Percentiles rank a stretch among this genome's conserved stretches.
These are phyloP conservation scores for Naematelia aurantialba DNA, from an alignment of 768 basidiomycete species.

Conservation along the genomic window DNA sequence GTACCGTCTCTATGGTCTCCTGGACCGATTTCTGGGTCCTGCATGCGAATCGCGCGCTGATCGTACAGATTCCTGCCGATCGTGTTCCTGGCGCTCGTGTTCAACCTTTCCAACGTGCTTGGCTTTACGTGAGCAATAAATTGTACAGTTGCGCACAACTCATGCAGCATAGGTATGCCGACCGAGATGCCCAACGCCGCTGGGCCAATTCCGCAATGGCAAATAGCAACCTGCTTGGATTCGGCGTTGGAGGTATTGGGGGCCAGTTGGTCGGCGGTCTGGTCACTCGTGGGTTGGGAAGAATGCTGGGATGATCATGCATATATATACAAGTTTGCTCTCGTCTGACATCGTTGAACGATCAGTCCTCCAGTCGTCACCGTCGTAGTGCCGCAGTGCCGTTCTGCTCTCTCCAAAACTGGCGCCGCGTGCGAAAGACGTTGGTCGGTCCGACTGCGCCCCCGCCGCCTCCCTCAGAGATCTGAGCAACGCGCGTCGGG, in stretches of 20 bases:
- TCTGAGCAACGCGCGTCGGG: background rate
- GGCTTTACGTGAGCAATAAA: slow-evolving; percentile 92
- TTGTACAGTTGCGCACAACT: no score
- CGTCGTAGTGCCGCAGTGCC: background rate
- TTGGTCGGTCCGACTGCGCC: background rate
- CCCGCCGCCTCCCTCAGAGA: background rate
- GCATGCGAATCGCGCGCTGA: background rate
- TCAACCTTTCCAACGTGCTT: slow-evolving; percentile 92
- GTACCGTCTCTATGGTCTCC: slow-evolving; percentile 45
- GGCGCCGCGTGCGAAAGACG: slow-evolving; percentile 8
- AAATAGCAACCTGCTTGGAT: slow-evolving; percentile 66
- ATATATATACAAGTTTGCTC: background rate
- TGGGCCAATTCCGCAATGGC: slow-evolving; percentile 76
- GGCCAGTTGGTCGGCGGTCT: slow-evolving; percentile 77
- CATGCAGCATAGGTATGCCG: slow-evolving; percentile 38
- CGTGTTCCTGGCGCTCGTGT: slow-evolving; percentile 85
- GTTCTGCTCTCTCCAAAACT: slow-evolving; percentile 1
- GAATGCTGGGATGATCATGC: slow-evolving; percentile 59
- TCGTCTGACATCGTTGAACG: background rate
- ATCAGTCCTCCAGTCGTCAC: background rate
- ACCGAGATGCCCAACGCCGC: slow-evolving; percentile 81
- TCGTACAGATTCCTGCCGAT: slow-evolving; percentile 81
- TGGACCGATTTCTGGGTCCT: background rate
- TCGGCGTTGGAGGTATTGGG: slow-evolving; percentile 70
- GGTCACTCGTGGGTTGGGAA: slow-evolving; percentile 74